Conservation (phyloP, 2,329 filamentous ascomycete species). For the Trichoderma pleuroti region DNA sequence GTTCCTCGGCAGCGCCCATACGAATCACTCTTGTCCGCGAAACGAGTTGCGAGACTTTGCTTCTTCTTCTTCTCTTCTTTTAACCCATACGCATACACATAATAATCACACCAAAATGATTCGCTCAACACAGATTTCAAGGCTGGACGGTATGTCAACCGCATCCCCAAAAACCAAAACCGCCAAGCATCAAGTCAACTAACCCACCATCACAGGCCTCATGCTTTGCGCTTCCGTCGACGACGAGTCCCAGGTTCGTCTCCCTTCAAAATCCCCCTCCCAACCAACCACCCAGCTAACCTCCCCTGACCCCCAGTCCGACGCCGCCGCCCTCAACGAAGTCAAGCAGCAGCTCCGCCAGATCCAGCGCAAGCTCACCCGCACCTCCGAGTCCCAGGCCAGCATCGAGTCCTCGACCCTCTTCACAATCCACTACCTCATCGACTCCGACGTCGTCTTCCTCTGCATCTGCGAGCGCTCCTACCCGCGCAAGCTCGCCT, state of each 20-base stretch:
- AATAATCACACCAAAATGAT: slow-evolving; percentile 58
- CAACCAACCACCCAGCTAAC: neutral
- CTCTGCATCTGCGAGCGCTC: slow-evolving; percentile 89
- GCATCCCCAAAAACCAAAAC: neutral
- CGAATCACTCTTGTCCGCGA: neutral
- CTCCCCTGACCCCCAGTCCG: slow-evolving; percentile 45
- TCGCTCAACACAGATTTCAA: slow-evolving; percentile 86
- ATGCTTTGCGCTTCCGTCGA: slow-evolving; percentile 94
- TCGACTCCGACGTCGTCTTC: slow-evolving; percentile 81
- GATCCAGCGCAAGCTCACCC: slow-evolving; percentile 81
- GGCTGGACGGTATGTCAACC: slow-evolving; percentile 71
- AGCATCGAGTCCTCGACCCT: slow-evolving; percentile 79
- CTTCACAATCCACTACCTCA: slow-evolving; percentile 87
- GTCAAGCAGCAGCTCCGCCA: slow-evolving; percentile 90
- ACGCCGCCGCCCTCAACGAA: slow-evolving; percentile 69
- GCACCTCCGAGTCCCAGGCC: slow-evolving; percentile 85
- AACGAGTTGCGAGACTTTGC: neutral
- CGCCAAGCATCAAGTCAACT: neutral
- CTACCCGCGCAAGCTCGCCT: slow-evolving; percentile 96
- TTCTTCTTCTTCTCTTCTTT: slow-evolving; percentile 2
- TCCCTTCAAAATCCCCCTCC: neutral
- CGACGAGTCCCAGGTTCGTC: slow-evolving; percentile 69
- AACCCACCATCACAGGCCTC: slow-evolving; percentile 58
- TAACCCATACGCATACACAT: neutral
- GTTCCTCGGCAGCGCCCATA: slow-evolving; percentile 17